Evolutionary conservation across 306 rosid genomes (phyloP).

Genomic region (Fagus sylvatica): DNA sequence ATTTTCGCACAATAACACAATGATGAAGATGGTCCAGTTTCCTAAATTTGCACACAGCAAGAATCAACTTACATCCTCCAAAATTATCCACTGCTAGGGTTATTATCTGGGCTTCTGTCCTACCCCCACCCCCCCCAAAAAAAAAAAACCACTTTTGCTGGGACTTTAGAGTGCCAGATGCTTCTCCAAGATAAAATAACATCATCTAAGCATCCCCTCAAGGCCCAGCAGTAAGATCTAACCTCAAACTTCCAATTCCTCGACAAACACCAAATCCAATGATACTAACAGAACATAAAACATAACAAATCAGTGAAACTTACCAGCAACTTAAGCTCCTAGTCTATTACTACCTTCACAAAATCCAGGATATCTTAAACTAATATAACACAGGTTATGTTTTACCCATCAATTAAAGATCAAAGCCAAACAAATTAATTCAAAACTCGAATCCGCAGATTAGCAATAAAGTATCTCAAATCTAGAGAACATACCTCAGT

Average conservation of each 20-base stretch:
- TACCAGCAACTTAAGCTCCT: not conserved
- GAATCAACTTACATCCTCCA: not conserved
- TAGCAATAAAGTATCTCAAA: not conserved
- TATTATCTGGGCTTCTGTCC: not conserved
- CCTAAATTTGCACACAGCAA: not conserved
- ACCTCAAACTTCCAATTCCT: not conserved
- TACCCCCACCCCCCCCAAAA: too few species aligned
- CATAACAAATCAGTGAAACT: not conserved
- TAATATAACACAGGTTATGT: not conserved
- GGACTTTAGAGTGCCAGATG: not conserved
- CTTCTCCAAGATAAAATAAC: not conserved
- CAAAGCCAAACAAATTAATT: not conserved
- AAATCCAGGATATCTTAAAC: conserved; percentile 22
- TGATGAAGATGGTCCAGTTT: not conserved
- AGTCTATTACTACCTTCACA: not conserved
- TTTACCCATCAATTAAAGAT: not conserved
- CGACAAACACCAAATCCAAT: not conserved
- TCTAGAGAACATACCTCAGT: conserved; percentile 70
- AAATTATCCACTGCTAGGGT: not conserved
- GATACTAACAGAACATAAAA: not conserved
- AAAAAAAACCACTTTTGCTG: too few species aligned
- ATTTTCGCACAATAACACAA: not conserved
- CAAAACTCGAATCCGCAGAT: not conserved
- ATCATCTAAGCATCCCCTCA: not conserved
- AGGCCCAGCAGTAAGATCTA: not conserved